These are phyloP conservation scores for Microdochium paspali DNA, from an alignment of 2,329 filamentous ascomycete genomes.

Conservation along the genomic window DNA sequence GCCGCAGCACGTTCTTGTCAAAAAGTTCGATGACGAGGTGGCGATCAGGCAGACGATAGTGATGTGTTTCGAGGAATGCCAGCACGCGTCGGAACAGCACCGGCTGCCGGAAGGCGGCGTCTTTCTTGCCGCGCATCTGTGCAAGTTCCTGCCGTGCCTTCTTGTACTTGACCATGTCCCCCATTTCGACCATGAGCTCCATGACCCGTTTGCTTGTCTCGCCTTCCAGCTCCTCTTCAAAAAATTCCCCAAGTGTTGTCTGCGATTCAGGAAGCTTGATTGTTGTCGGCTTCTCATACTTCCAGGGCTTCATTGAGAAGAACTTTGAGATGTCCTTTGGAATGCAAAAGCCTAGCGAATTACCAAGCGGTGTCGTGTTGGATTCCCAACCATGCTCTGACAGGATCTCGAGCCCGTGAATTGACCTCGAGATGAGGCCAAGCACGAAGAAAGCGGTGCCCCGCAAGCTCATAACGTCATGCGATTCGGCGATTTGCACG, in stretches of 20 bases:
- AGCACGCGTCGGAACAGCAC: conserved; percentile 79
- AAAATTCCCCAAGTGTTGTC: conserved; percentile 31
- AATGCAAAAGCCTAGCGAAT: conserved; percentile 79
- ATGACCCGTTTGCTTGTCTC: conserved; percentile 66
- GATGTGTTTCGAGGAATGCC: conserved; percentile 76
- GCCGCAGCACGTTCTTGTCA: conserved; percentile 77
- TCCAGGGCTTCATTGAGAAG: conserved; percentile 60
- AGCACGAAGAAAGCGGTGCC: conserved; percentile 96
- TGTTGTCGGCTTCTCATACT: conserved; percentile 36
- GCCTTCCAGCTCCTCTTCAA: conserved; percentile 26
- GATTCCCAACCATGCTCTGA: conserved; percentile 89
- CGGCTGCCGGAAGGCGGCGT: conserved; percentile 64
- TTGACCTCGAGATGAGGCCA: conserved; percentile 82
- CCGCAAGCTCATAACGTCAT: conserved; percentile 83
- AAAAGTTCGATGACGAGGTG: conserved; percentile 91
- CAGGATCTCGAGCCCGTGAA: conserved; percentile 86
- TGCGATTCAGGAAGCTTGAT: conserved; percentile 41
- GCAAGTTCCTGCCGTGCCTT: conserved; percentile 74
- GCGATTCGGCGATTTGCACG: conserved; percentile 76
- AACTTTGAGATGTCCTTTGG: conserved; percentile 70
- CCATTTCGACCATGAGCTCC: conserved; percentile 76
- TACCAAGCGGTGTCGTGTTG: conserved; percentile 72
- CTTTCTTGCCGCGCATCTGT: conserved; percentile 65
- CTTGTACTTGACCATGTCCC: conserved; percentile 88
- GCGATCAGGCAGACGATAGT: conserved; percentile 78